Base-by-base conservation (phyloP, 306 rosid genomes). In the Dalbergia cochinchinensis region DNA sequence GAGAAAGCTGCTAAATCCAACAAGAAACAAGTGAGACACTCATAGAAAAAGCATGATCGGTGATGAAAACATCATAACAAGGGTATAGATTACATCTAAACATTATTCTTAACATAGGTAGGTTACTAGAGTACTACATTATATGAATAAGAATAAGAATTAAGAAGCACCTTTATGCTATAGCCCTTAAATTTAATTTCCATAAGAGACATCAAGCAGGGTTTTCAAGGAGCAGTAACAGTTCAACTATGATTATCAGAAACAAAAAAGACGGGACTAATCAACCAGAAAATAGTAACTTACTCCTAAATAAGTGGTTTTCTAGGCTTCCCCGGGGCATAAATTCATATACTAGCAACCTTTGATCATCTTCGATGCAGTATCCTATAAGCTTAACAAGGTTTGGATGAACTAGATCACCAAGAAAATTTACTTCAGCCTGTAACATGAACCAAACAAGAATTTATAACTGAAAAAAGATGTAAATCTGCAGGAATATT, bases 271-370 rank as follows among this genome's bases (percentile, higher is more conserved):
- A 18, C 63, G 65, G 55, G 22, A 62, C 12, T 44, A 69, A 68
- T 45, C 65, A 44, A 26, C 55, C 4, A 47, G 47, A 80, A 75
- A 69, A 62, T 63, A 41, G 69, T n/a, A 37, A 75, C 97, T 18
- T 90, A 94, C 99, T 94, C 85, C 99, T 83, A 83, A 94, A 94
- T 54, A 94, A 92, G 87, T 94, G 99, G 82, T 94, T 94, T 86
- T 94, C 98, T 81, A 94, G 78, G 91, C 99, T 94, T 82, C 99
- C 99, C 37, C 99, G 90, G 80, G 97, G 91, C 99, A 94, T 94
- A 90, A 94, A 94, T 84, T 94, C 97, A 62, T 94, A 94, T 62
- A 92, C 99, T 33, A 94, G 89, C 80, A 94, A 79, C 82, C 99
- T 88, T 82, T 94, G 99, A 86, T 94, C 90, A 76, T 94, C 99